Base-by-base conservation (phyloP, 371 early-diverging fungal species). In the Lichtheimia hyalospora region DNA sequence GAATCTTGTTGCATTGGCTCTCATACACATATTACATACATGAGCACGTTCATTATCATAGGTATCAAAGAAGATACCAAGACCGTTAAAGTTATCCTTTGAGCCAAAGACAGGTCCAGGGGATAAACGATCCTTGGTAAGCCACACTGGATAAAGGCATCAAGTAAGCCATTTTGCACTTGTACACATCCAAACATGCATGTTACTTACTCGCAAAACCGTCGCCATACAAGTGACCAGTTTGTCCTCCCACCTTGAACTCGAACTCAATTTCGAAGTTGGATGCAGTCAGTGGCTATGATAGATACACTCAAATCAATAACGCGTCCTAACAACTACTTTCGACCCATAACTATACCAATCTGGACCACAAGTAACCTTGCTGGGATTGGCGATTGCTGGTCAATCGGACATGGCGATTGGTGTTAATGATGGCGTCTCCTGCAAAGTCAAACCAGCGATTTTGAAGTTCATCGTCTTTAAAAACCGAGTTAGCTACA, bases 1-100 rank as follows among this genome's bases (percentile, higher is more conserved):
- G 21, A 14, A 46, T 10, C 10, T 8, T 27, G 27, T 27, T 34
- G 34, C 34, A 8, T 34, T 34, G 8, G 10, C 6, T 34, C 10
- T 8, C 34, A 34, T 34, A 0, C 5, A 34, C 10, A 34, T 6
- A 34, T 2, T 34, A 34, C 83, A 66, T 85, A 90, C 92, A 57
- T 83, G 74, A 61, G 92, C 89, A 54, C 87, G 73, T 55, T 89
- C 83, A 68, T 98, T 98, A 58, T 92, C 86, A 74, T 95, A 97
- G 25, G 98, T 96, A 74, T 97, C 99, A 67, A 98, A 96, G 64
- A 97, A 93, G 58, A 98, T 64, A 41, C 97, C 98, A 15, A 98
- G 82, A 2, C 99, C 99, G 40, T 87, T 83, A 69, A 96, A 97
- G 48, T 85, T 72, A 74, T 97, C 95, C 44, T 81, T 70, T 67